Percentiles rank a stretch among this genome's conserved stretches.
Evolutionary conservation across 768 basidiomycete species (phyloP).

Genomic region (Pholiota conissans): DNA sequence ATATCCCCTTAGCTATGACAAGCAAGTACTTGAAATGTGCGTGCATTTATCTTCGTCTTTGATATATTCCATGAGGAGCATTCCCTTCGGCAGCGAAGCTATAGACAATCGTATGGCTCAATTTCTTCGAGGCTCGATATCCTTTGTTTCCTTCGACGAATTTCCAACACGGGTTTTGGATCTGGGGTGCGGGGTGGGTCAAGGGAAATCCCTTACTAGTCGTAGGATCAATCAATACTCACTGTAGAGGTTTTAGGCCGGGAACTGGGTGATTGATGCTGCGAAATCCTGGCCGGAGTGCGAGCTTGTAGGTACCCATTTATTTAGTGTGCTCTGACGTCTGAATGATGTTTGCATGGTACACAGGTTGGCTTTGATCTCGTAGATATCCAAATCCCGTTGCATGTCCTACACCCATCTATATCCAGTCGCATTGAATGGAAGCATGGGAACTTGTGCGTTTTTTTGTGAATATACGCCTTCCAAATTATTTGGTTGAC

Average conservation of each 20-base stretch:
- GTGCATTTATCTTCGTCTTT: slow-evolving; percentile 20
- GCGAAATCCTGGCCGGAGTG: slow-evolving; percentile 70
- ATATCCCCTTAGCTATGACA: slow-evolving; percentile 75
- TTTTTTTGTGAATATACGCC: background rate
- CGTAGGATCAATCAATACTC: background rate
- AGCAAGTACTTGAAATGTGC: slow-evolving; percentile 66
- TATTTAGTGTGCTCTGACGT: background rate
- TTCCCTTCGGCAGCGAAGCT: slow-evolving; percentile 43
- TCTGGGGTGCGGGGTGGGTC: slow-evolving; percentile 72
- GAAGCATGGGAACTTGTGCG: slow-evolving; percentile 78
- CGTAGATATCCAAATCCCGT: slow-evolving; percentile 70
- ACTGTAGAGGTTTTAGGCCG: slow-evolving; percentile 41
- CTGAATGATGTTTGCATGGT: background rate
- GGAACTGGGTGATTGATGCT: slow-evolving; percentile 72
- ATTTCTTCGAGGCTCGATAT: slow-evolving; percentile 53
- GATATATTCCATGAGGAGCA: background rate
- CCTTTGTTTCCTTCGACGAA: slow-evolving; percentile 57
- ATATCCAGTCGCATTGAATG: slow-evolving; percentile 63
- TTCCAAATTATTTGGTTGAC: background rate
- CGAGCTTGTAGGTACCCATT: slow-evolving; percentile 50
- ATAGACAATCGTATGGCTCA: slow-evolving; percentile 51
- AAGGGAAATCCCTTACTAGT: background rate
- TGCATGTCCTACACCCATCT: slow-evolving; percentile 46
- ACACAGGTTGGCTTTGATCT: slow-evolving; percentile 76
- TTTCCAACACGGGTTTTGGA: slow-evolving; percentile 59